phyloP scores from a whole-genome alignment of 345 rosid species.

The Citrus inodora region DNA sequence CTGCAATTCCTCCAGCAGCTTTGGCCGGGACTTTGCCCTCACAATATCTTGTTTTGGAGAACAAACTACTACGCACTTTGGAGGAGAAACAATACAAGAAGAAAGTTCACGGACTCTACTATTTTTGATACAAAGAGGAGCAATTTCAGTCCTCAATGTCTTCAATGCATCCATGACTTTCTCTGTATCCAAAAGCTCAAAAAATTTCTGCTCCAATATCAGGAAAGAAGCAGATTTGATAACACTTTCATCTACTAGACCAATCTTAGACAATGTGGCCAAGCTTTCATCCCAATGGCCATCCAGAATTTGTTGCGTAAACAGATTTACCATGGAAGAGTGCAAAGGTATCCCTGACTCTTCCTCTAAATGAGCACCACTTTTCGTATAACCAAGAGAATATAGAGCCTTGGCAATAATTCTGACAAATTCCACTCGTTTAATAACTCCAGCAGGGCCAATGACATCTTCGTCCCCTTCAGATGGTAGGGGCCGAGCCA shows the following conservation, averaged over 20 bases:
- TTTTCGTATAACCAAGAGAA: slow-evolving; percentile 60
- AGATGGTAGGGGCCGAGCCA: slow-evolving; percentile 57
- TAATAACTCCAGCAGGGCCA: slow-evolving; percentile 61
- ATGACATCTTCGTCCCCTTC: slow-evolving; percentile 56
- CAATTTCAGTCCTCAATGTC: slow-evolving; percentile 63
- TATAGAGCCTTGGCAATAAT: slow-evolving; percentile 54
- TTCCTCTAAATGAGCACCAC: slow-evolving; percentile 56
- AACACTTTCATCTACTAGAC: slow-evolving; percentile 35
- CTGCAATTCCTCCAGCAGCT: slow-evolving; percentile 54
- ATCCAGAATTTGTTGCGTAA: slow-evolving; percentile 47
- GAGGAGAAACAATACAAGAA: slow-evolving; percentile 35
- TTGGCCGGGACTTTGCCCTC: slow-evolving; percentile 39
- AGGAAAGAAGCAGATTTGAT: slow-evolving; percentile 52
- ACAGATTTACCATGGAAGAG: slow-evolving; percentile 34
- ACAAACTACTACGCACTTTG: slow-evolving; percentile 14
- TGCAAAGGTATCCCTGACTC: slow-evolving; percentile 64
- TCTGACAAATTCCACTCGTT: slow-evolving; percentile 54
- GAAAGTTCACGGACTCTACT: slow-evolving; percentile 49
- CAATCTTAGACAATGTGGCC: slow-evolving; percentile 38
- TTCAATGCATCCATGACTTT: slow-evolving; percentile 50
- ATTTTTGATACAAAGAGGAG: slow-evolving; percentile 42
- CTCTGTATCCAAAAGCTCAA: slow-evolving; percentile 44
- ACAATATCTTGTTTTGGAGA: slow-evolving; percentile 24
- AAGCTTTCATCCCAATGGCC: slow-evolving; percentile 59
- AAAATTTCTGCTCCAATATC: slow-evolving; percentile 61